Percentiles rank a stretch among this genome's conserved stretches.
Evolutionary conservation across 2,329 filamentous ascomycete genomes (phyloP).

Genomic region (Cercospora berteroae): DNA sequence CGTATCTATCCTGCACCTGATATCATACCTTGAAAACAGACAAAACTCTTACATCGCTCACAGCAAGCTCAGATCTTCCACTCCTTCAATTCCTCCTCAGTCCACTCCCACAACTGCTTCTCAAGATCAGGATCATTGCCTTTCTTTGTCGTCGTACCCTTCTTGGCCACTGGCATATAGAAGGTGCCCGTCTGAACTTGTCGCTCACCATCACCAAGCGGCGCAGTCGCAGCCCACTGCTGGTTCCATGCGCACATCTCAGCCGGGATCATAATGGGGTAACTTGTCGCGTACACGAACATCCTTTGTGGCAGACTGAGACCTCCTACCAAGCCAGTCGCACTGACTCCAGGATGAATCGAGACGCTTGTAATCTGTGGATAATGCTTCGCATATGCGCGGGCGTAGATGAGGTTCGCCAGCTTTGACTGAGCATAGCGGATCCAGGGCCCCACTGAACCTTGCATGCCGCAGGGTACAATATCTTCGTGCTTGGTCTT

Average conservation of each 20-base stretch:
- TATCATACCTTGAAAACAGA: not conserved
- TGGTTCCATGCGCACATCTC: slow-evolving; percentile 42
- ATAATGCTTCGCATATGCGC: slow-evolving; percentile 45
- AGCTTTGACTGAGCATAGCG: slow-evolving; percentile 54
- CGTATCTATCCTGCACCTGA: not conserved
- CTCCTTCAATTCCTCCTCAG: slow-evolving; percentile 24
- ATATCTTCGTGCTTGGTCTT: slow-evolving; percentile 27
- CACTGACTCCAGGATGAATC: slow-evolving; percentile 52
- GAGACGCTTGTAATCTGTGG: slow-evolving; percentile 46
- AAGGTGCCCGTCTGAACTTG: slow-evolving; percentile 33
- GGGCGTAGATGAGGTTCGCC: slow-evolving; percentile 50
- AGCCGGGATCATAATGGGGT: slow-evolving; percentile 19
- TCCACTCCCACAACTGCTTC: slow-evolving; percentile 41
- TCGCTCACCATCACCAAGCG: slow-evolving; percentile 36
- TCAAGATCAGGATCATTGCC: slow-evolving; percentile 31
- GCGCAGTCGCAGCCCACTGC: slow-evolving; percentile 44
- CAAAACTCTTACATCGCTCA: not conserved
- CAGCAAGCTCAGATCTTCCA: slow-evolving; percentile 7
- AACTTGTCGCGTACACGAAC: slow-evolving; percentile 17
- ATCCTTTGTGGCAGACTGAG: slow-evolving; percentile 11
- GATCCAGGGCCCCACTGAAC: slow-evolving; percentile 14
- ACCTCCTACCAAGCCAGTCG: slow-evolving; percentile 44
- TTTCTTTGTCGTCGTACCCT: slow-evolving; percentile 24
- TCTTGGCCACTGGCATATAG: slow-evolving; percentile 44
- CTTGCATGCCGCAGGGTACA: slow-evolving; percentile 3